Base-by-base conservation (phyloP, 768 basidiomycete species). In the Hypsizygus marmoreus region DNA sequence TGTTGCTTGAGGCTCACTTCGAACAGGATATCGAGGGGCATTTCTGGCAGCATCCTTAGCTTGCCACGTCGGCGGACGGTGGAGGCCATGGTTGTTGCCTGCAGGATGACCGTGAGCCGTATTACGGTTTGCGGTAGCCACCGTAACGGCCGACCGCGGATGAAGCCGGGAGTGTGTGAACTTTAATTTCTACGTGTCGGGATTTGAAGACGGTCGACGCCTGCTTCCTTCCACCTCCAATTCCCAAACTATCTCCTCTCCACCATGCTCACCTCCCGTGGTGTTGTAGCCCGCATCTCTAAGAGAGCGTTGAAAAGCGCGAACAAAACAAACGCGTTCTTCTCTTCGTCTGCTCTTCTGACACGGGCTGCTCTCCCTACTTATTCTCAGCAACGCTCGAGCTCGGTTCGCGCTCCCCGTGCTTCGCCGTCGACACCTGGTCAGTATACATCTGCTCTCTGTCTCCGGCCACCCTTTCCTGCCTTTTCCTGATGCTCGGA, bases 221-320 rank as follows among this genome's bases (percentile, higher is more conserved):
- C 47, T 42, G 51, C 46, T 53, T 48, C 49, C 33, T 61, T 60
- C 60, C 59, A 56, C 47, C 54, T 49, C 49, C 55, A 55, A 53
- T 53, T 60, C 62, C 57, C 54, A 49, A 53, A 55, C 62, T 57
- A 59, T 56, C 58, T 62, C 57, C 44, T 57, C 56, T 60, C 55
- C 70, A 77, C 75, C 74, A 92, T 92, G 90, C 79, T 91, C 77
- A 88, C 86, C 71, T 76, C 88, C 60, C 88, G 90, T 70, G 87
- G 88, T 74, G 80, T 86, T 67, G 81, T 91, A 70, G 79, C 88
- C 68, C 90, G 91, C 72, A 77, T 93, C 70, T 88, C 91, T 51
- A 86, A 82, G 79, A 84, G 88, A 75, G 86, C 87, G 59, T 76
- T 82, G 66, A 83, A 82, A 67, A 81, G 73, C 67, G 80, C 83